Base-by-base conservation (phyloP, 2,329 filamentous ascomycete genomes). In the Beauveria australis region DNA sequence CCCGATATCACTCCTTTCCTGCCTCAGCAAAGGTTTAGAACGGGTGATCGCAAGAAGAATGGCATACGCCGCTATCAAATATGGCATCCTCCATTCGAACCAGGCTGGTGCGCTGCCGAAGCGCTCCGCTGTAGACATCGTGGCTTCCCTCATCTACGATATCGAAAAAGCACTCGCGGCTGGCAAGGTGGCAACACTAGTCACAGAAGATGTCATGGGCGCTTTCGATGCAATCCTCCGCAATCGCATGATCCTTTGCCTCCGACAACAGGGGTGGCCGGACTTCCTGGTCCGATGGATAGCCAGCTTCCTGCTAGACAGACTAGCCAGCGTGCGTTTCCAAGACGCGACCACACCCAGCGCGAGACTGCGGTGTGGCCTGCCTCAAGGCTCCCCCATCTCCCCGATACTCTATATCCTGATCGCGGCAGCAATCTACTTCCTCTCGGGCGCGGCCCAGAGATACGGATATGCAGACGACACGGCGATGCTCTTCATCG, bases 21-120 rank as follows among this genome's bases (percentile, higher is more conserved):
- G 49, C 37, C 63, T 71, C 2, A 63, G 67, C n/a, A 71, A 71
- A 61, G 63, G 68, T 2, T 64, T 70, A 10, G 66, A 71, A 59
- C 60, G 66, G 26, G 52, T 71, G 5, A 61, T 70, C 10, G 65
- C 65, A 46, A 62, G 61, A 49, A 58, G 64, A 40, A 58, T 69
- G 10, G 64, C 64, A 9, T 67, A 44, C 44, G 64, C 58, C 40
- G 58, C 59, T 5, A 65, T 68, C n/a, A 46, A 65, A 24, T 55
- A 67, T 40, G 52, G 60, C 8, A 62, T 68, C 41, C 59, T 70
- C 5, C 59, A 66, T 41, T 63, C 52, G 14, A 54, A 68, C 30
- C 59, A 67, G 33, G 64, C 62, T 16, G 61, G 65, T 6, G 66
- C 67, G 5, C 68, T 71, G 5, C 67, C 60, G 5, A 66, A 67